Percentiles rank a stretch among this genome's conserved stretches.
These are phyloP conservation scores for Erodium texanum DNA, from an alignment of 441 rosid species.

Conservation along the genomic window DNA sequence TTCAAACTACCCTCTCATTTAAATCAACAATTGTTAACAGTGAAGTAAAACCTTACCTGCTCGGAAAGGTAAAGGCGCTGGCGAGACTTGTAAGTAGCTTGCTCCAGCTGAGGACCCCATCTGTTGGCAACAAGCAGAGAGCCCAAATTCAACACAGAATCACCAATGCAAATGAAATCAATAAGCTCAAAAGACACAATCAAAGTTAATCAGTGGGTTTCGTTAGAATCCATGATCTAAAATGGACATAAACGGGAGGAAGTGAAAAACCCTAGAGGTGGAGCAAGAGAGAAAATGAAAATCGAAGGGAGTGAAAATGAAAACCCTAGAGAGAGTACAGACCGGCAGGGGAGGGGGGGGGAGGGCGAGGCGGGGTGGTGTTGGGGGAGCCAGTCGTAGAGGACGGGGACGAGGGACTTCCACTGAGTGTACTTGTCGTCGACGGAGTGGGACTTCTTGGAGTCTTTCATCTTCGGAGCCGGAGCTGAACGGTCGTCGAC, in stretches of 20 bases:
- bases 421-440: constrained; percentile 90
- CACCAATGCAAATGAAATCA: neutral
- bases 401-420: constrained; percentile 97
- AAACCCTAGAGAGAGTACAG: constrained; percentile 17
- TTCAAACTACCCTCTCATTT: too few relatives aligned
- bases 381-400: constrained; percentile 97
- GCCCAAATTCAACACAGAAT: neutral
- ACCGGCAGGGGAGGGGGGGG: constrained; percentile 99
- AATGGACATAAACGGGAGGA: too few relatives aligned
- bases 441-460: constrained; percentile 31
- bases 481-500: constrained; percentile 25
- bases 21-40: too few relatives aligned
- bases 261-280: neutral
- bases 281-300: neutral
- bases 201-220: too few relatives aligned
- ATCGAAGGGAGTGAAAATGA: neutral
- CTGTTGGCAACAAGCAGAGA: constrained; percentile 27
- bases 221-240: too few relatives aligned
- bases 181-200: too few relatives aligned
- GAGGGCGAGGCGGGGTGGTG: constrained; percentile 99
- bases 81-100: constrained; percentile 87
- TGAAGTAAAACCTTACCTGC: constrained; percentile 55
- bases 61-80: constrained; percentile 96
- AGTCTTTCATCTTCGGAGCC: constrained; percentile 30
- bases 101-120: constrained; percentile 98